Evolutionary conservation across 768 basidiomycete genomes (phyloP).

Genomic region (Naganishia kalamii): DNA sequence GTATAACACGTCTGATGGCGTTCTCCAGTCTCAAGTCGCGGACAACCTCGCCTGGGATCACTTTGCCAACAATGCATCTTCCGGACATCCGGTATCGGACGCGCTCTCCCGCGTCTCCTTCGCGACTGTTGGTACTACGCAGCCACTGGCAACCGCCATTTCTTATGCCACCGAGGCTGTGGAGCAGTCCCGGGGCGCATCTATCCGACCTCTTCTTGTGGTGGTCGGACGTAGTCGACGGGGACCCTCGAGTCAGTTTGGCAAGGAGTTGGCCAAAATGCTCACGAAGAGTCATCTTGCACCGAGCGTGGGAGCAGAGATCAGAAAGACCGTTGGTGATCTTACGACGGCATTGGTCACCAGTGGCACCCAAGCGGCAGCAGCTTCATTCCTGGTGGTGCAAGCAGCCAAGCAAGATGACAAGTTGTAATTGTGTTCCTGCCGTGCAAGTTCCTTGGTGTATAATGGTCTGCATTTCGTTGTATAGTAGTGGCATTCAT

Average conservation of each 20-base stretch:
- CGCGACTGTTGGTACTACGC: slow-evolving; percentile 44
- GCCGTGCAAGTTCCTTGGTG: not conserved
- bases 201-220: slow-evolving; percentile 56
- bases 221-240: slow-evolving; percentile 59
- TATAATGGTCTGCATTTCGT: not conserved
- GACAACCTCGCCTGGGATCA: slow-evolving; percentile 72
- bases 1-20: slow-evolving; percentile 5
- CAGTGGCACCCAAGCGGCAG: slow-evolving; percentile 45
- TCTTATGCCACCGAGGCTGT: slow-evolving; percentile 58
- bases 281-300: slow-evolving; percentile 55
- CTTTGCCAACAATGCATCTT: slow-evolving; percentile 50
- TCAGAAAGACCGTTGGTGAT: slow-evolving; percentile 78
- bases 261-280: slow-evolving; percentile 60
- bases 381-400: slow-evolving; percentile 45
- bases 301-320: slow-evolving; percentile 54
- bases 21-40: slow-evolving; percentile 13
- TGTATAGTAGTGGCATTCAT: slow-evolving; percentile 3
- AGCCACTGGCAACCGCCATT: slow-evolving; percentile 49
- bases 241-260: slow-evolving; percentile 59
- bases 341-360: slow-evolving; percentile 70
- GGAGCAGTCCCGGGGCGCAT: slow-evolving; percentile 27
- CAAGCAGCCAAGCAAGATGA: slow-evolving; percentile 34
- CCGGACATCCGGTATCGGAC: slow-evolving; percentile 18
- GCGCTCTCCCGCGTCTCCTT: slow-evolving; percentile 67
- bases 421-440: not conserved